Evolutionary conservation across 208 protist species (phyloP).

Genomic region (Leishmania lainsoni): DNA sequence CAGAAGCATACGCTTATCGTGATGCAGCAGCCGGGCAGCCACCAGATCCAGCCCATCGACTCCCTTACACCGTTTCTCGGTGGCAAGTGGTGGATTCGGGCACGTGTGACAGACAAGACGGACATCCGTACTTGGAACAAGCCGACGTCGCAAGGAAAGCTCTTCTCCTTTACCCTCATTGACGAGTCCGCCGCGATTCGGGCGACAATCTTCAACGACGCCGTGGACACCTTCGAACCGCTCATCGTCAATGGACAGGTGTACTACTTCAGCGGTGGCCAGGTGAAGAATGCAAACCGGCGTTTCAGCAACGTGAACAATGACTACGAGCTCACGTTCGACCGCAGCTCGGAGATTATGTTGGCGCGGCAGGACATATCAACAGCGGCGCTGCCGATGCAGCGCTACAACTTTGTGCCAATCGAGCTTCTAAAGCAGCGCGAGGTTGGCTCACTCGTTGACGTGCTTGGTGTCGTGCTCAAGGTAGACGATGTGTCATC

Average conservation of each 20-base stretch:
- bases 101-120: slow-evolving; percentile 90
- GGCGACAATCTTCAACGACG: slow-evolving; percentile 93
- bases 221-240: slow-evolving; percentile 88
- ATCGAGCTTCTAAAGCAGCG: slow-evolving; percentile 88
- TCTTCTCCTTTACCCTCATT: slow-evolving; percentile 92
- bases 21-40: slow-evolving; percentile 63
- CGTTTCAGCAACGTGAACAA: slow-evolving; percentile 93
- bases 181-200: slow-evolving; percentile 90
- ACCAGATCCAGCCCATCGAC: slow-evolving; percentile 93
- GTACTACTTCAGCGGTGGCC: slow-evolving; percentile 91
- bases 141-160: slow-evolving; percentile 89
- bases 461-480: slow-evolving; percentile 84
- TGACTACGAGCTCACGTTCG: slow-evolving; percentile 93
- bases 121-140: slow-evolving; percentile 94
- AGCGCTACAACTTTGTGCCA: slow-evolving; percentile 91
- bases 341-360: slow-evolving; percentile 78
- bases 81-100: slow-evolving; percentile 91
- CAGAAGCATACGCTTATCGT: neutral
- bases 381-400: slow-evolving; percentile 57
- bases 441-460: slow-evolving; percentile 84
- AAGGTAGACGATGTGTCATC: slow-evolving; percentile 65
- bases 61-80: slow-evolving; percentile 90
- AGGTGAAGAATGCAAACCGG: slow-evolving; percentile 92
- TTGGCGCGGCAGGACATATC: slow-evolving; percentile 57
- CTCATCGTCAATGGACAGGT: slow-evolving; percentile 88